phyloP scores from a whole-genome alignment of 2,329 filamentous ascomycete species.

The Aspergillus alliaceus region DNA sequence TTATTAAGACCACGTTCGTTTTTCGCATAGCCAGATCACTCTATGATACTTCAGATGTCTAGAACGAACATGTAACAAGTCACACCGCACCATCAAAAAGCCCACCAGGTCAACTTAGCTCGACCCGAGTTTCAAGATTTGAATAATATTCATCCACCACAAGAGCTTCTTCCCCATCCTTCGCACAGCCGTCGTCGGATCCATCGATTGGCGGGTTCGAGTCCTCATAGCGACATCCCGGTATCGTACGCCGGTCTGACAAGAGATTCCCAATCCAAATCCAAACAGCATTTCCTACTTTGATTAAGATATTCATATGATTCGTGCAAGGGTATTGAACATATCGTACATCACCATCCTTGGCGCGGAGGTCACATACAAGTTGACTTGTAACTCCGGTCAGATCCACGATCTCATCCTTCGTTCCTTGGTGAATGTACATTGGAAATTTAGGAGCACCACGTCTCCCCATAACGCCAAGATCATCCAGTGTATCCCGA shows the following conservation, averaged over 20 bases:
- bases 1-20: too few species aligned
- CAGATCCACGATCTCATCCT: not conserved
- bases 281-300: not conserved
- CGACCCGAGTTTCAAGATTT: too few species aligned
- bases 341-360: not conserved
- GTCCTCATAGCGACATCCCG: not conserved
- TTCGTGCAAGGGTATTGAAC: not conserved
- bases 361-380: not conserved
- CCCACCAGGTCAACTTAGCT: too few species aligned
- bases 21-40: too few species aligned
- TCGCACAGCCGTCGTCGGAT: not conserved
- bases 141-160: too few species aligned
- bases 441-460: not conserved
- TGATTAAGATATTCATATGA: not conserved
- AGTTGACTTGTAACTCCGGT: not conserved
- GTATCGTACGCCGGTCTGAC: not conserved
- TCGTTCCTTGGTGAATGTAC: constrained; percentile 1
- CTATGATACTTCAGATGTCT: too few species aligned
- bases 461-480: constrained; percentile 3
- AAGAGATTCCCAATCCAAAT: not conserved
- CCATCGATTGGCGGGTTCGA: not conserved
- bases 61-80: too few species aligned
- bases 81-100: too few species aligned
- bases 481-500: not conserved
- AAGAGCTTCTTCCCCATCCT: not conserved